Conservation (phyloP, 805 yeast genomes). For the Scheffersomyces spartinae region DNA sequence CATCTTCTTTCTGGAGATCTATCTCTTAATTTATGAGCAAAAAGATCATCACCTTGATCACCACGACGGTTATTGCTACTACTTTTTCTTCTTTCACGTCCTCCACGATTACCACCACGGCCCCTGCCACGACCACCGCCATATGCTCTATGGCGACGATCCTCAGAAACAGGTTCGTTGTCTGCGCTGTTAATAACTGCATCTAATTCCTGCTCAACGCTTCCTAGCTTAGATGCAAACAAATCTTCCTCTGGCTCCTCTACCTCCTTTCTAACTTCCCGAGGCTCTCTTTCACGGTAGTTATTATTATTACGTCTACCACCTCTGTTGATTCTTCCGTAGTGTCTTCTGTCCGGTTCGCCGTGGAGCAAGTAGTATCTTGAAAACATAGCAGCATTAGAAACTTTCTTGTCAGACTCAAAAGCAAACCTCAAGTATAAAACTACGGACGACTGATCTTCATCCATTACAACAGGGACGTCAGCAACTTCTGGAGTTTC, state of each 20-base stretch:
- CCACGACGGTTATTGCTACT: too few relatives aligned
- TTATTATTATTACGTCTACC: constrained; percentile 6
- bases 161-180: too few relatives aligned
- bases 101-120: too few relatives aligned
- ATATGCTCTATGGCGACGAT: too few relatives aligned
- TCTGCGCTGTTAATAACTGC: too few relatives aligned
- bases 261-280: constrained; percentile 2
- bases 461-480: too few relatives aligned
- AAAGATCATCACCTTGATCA: too few relatives aligned
- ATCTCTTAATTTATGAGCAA: too few relatives aligned
- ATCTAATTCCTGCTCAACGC: not conserved
- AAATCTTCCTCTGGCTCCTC: constrained; percentile 11
- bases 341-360: constrained; percentile 43
- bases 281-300: constrained; percentile 3
- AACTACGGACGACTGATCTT: constrained; percentile 15
- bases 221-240: constrained; percentile 11
- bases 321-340: constrained; percentile 4
- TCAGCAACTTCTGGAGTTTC: too few relatives aligned
- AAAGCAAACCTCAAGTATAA: constrained; percentile 40
- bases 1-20: too few relatives aligned
- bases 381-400: constrained; percentile 45
- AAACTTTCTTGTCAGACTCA: constrained; percentile 43
- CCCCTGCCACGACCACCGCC: too few relatives aligned
- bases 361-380: constrained; percentile 61
- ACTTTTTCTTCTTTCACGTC: too few relatives aligned